Conservation (phyloP, 2,329 filamentous ascomycete genomes). For the Lecanosticta acicola region DNA sequence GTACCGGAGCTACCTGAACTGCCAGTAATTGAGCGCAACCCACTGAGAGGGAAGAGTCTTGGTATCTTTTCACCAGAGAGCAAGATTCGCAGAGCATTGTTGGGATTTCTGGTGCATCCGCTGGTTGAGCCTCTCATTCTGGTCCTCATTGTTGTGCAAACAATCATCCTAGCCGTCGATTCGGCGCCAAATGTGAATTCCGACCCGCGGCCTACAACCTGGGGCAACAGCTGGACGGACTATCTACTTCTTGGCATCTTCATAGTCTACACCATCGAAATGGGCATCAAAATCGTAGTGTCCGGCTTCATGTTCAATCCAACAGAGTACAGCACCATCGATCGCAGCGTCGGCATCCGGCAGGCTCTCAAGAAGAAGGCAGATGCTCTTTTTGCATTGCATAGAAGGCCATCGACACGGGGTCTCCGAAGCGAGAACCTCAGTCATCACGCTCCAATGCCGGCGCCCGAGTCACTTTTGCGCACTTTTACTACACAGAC, state of each 20-base stretch:
- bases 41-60: constrained; percentile 77
- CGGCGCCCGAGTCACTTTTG: constrained; percentile 29
- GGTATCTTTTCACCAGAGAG: constrained; percentile 80
- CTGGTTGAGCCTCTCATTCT: constrained; percentile 82
- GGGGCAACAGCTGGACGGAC: constrained; percentile 66
- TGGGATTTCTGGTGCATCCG: constrained; percentile 79
- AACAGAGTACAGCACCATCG: constrained; percentile 83
- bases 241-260: constrained; percentile 80
- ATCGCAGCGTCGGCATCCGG: constrained; percentile 67
- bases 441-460: constrained; percentile 22
- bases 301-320: constrained; percentile 92
- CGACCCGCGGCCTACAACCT: constrained; percentile 54
- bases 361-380: constrained; percentile 72
- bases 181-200: constrained; percentile 59
- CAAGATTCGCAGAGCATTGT: constrained; percentile 65
- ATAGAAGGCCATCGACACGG: constrained; percentile 64
- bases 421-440: constrained; percentile 21
- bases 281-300: constrained; percentile 77
- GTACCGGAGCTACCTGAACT: constrained; percentile 25
- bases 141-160: constrained; percentile 79
- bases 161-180: constrained; percentile 81
- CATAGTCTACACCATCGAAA: constrained; percentile 80
- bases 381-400: constrained; percentile 71
- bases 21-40: constrained; percentile 52
- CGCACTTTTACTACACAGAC: constrained; percentile 36